Base-by-base conservation (phyloP, 2,329 filamentous ascomycete genomes). In the Rhynchosporium agropyri region DNA sequence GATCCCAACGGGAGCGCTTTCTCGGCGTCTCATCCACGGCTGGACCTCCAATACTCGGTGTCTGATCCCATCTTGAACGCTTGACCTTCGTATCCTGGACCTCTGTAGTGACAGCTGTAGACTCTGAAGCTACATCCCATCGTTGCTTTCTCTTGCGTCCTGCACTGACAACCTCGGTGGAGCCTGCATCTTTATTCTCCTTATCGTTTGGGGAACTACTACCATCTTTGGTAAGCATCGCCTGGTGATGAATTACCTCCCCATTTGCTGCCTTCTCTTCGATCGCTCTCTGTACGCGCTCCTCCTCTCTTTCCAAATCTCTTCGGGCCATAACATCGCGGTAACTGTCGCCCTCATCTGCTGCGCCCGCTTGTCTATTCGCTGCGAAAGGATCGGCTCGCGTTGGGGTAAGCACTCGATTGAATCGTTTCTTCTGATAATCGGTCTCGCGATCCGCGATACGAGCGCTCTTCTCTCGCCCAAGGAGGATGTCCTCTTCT, bases 361-460 rank as follows among this genome's bases (percentile, higher is more conserved):
- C 80, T 29, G 83, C 84, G 63, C 86, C 87, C 54, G 83, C 85
- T 74, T 90, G 84, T 66, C 85, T 81, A 73, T 93, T 90, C 67
- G 88, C 85, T 31, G 90, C 89, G 73, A 96, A 96, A 36, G 92
- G 89, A 74, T 97, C 92, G 65, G 88, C 91, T 72, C 92, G 88
- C 8, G 91, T 92, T 4, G 93, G 92, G 28, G 92, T 95, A 67
- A 98, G 82, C 58, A 86, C 88, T 65, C 95, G 92, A 75, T 97
- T 89, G 76, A 96, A 96, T 64, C 93, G 88, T 69, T 93, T 91
- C 79, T 96, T 97, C 79, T 99, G 96, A 76, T 99, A 99, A 74
- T 98, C 94, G 67, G 92, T 96, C 80, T 98, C 94, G 72, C 95
- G 89, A 74, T 96, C 94, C 65, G 89, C 83, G 74, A 99, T 98